Evolutionary conservation across 2,329 filamentous ascomycete genomes (phyloP), one percentile per base, ranked within the genome.

Genomic region (Pochonia chlamydosporia): DNA sequence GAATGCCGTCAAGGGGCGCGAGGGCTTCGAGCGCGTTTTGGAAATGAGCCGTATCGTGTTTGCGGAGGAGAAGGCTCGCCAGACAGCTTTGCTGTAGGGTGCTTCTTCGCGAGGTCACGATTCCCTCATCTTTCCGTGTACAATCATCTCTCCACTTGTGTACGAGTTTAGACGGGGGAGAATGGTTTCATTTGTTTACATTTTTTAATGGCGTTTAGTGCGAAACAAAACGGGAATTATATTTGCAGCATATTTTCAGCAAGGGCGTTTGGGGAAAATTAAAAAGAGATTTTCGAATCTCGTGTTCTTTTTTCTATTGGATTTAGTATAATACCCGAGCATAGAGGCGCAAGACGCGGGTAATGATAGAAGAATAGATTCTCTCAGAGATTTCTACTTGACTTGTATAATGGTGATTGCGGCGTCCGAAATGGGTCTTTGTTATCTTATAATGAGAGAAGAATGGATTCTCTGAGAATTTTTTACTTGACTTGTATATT

Each of bases 1-100:
- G 68, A 99, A 99, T 62, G 92, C 93, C 21, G 76, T 77, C 56
- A 91, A 89, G 70, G 93, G 93, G 54, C 84, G 87, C 54, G 91
- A 97, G 68, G 93, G 93, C 2, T 99, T 99, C 63, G 93, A 99
- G 73, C 82, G 85, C 52, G 93, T 99, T 8, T 77, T 99, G 26
- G 88, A 89, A 63, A 96, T 96, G 84, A 95, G 89, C 67, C 76
- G 92, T 56, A 81, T 88, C 62, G 91, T 91, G 1, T 97, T 96
- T 62, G 85, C 88, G 48, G 89, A 96, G 75, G 89, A 97, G 71
- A 81, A 83, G 66, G 85, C 88, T 63, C 75, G 80, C 24, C 59
- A 63, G 50, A 57, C 59, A 41, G 54, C 49, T 40, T 31, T 51
- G 36, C 48, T 50, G 49, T 42, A 16, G 14, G 5, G 11, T 16